These are phyloP conservation scores for Penicillium sp. DNA, from an alignment of 2,329 filamentous ascomycete species.

Conservation along the genomic window DNA sequence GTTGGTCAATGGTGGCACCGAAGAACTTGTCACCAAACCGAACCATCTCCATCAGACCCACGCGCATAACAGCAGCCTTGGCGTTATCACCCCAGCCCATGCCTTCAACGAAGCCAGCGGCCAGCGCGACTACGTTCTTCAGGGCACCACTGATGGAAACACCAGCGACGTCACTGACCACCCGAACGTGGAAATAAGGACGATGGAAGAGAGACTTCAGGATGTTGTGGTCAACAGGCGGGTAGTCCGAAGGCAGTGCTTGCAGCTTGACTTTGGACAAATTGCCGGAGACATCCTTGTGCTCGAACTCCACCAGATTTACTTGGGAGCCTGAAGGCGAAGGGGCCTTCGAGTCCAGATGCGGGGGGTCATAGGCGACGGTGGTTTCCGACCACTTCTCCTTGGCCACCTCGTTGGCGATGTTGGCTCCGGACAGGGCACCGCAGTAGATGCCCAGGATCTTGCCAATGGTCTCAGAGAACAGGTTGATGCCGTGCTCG, in stretches of 20 bases:
- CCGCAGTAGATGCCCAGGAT: slow-evolving; percentile 95
- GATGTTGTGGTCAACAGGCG: slow-evolving; percentile 80
- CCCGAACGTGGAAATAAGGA: slow-evolving; percentile 94
- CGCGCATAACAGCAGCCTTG: slow-evolving; percentile 97
- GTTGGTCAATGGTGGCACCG: slow-evolving; percentile 74
- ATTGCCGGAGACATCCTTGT: slow-evolving; percentile 71
- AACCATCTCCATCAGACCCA: slow-evolving; percentile 95
- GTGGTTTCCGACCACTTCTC: slow-evolving; percentile 99
- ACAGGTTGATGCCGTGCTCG: slow-evolving; percentile 81
- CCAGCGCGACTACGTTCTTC: slow-evolving; percentile 95
- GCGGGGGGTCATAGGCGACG: slow-evolving; percentile 91
- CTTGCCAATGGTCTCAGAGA: slow-evolving; percentile 92
- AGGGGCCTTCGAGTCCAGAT: slow-evolving; percentile 75
- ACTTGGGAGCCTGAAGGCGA: slow-evolving; percentile 58
- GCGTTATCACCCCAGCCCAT: slow-evolving; percentile 98
- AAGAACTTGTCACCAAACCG: slow-evolving; percentile 96
- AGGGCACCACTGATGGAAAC: slow-evolving; percentile 92
- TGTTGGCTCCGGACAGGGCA: slow-evolving; percentile 93
- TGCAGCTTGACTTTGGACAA: slow-evolving; percentile 71
- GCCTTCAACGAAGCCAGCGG: slow-evolving; percentile 92
- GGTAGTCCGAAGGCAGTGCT: slow-evolving; percentile 79
- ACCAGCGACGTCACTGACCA: slow-evolving; percentile 93
- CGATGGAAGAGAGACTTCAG: slow-evolving; percentile 90
- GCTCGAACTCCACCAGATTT: slow-evolving; percentile 58
- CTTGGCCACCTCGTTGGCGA: slow-evolving; percentile 89